Evolutionary conservation across 2,329 filamentous ascomycete species (phyloP), one percentile per base, ranked within the genome.

Genomic region (Fusarium sp.): DNA sequence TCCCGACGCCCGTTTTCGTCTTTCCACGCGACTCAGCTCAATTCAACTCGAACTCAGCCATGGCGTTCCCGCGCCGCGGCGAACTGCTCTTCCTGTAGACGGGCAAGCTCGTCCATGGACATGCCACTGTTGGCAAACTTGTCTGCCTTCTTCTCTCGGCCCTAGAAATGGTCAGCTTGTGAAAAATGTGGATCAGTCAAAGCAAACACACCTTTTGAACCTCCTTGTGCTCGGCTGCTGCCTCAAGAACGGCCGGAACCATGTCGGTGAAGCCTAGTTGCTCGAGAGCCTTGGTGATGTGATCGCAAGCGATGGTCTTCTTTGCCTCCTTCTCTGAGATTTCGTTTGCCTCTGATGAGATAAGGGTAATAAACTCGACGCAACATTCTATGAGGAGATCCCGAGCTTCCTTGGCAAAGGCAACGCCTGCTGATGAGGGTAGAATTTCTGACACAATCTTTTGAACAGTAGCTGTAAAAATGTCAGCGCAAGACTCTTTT

Each of bases 251-350:
- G 62, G 94, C 92, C 17, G 91, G 89, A 8, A 99, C 92, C 77
- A 98, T 99, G 73, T 97, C 94, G 11, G 90, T 87, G 79, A 98
- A 99, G 3, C 95, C 96, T 21, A 99, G 88, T 75, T 97, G 93
- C 74, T 95, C 92, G 42, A 99, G 87, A 1, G 96, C 96, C 77
- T 95, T 95, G 76, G 95, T 97, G 75, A 99, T 97, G 83, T 99
- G 96, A 76, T 99, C 96, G 80, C 94, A 97, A 14, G 95, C 95
- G 74, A 99, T 99, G 6, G 96, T 99, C 87, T 99, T 99, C 85
- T 99, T 99, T 50, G 94, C 94, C 77, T 99, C 96, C 81, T 97
- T 97, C 80, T 99, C 96, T 14, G 94, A 97, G 70, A 99, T 99
- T 76, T 99, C 96, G 81, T 99, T 99, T 67, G 96, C 96, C 83